Conservation (phyloP, 75 land plant genomes). For the Larix kaempferi region DNA sequence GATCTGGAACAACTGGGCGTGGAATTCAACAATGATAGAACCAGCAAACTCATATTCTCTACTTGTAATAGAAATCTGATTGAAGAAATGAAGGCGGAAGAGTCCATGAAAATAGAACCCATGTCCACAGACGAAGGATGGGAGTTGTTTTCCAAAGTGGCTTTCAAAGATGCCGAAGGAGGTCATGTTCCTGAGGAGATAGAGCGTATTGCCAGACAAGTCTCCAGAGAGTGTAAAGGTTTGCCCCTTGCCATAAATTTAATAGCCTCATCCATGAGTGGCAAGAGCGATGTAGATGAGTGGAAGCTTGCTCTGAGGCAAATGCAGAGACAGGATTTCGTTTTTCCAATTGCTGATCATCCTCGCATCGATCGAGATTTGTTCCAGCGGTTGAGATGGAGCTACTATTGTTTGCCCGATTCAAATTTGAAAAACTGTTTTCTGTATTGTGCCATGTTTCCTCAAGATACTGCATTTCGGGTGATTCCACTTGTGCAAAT, state of each 20-base stretch:
- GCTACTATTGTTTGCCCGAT: conserved; percentile 8
- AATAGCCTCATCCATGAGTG: conserved; percentile 17
- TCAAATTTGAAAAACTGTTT: too few relatives aligned
- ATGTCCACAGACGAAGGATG: conserved; percentile 21
- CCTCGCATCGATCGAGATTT: neutral
- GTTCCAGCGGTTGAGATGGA: conserved; percentile 4
- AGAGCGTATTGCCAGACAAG: too few relatives aligned
- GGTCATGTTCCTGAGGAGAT: too few relatives aligned
- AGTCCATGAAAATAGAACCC: neutral
- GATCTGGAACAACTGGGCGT: too few relatives aligned
- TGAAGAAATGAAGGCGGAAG: too few relatives aligned
- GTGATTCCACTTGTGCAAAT: too few relatives aligned
- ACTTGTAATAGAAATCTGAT: too few relatives aligned
- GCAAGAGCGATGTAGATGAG: neutral
- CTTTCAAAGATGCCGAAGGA: neutral
- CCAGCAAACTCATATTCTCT: too few relatives aligned
- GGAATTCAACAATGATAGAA: too few relatives aligned
- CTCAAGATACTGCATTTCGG: too few relatives aligned
- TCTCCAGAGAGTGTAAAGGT: conserved; percentile 8
- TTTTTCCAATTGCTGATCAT: neutral
- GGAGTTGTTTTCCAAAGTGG: conserved; percentile 16
- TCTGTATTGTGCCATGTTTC: too few relatives aligned
- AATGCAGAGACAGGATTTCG: neutral
- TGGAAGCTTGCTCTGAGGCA: conserved; percentile 13
- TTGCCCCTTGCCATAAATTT: conserved; percentile 22